Base-by-base conservation (phyloP, 306 rosid genomes). In the Argentina anserina region DNA sequence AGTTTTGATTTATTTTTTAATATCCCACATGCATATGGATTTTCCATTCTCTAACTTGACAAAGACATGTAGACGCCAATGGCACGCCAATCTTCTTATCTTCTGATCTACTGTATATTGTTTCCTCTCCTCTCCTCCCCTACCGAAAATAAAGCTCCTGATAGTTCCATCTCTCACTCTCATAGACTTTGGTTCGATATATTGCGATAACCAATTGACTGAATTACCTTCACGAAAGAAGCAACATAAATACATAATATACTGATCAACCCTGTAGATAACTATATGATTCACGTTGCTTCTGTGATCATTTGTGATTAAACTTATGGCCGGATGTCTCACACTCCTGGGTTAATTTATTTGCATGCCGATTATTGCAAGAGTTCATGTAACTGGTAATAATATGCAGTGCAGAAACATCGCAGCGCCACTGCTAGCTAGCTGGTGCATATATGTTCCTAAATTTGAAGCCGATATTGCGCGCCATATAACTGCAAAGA, bases 71-170 rank as follows among this genome's bases (percentile, higher is more conserved):
- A 39, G 78, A 81, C 76, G 43, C 74, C 74, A 26, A 73, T 79
- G 82, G 86, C 84, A 82, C 82, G 81, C 74, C 84, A 76, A 65
- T 76, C 76, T 69, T 43, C 82, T 82, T 85, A 76, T 82, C 88
- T 50, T 11, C 75, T 69, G 62, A 29, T 68, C 68, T 73, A 40
- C 17, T 37, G 5, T 25, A 17, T 50, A 28, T 29, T 20, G 25
- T 74, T 70, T n/a, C 25, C 80, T 23, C 65, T 49, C 6, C 45
- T 36, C 67, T 46, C 26, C 52, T 75, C 72, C 63, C n/a, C 68
- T 73, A 52, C 61, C 68, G 69, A 6, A 61, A 75, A 69, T 33
- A 50, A 50, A 8, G 36, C 42, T 17, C 33, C 65, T 56, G 70
- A 71, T 28, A 37, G 73, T 64, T 70, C 64, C 42, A 20, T 12